Evolutionary conservation across 805 yeast genomes (phyloP).

Genomic region (Metschnikowia kofuensis): DNA sequence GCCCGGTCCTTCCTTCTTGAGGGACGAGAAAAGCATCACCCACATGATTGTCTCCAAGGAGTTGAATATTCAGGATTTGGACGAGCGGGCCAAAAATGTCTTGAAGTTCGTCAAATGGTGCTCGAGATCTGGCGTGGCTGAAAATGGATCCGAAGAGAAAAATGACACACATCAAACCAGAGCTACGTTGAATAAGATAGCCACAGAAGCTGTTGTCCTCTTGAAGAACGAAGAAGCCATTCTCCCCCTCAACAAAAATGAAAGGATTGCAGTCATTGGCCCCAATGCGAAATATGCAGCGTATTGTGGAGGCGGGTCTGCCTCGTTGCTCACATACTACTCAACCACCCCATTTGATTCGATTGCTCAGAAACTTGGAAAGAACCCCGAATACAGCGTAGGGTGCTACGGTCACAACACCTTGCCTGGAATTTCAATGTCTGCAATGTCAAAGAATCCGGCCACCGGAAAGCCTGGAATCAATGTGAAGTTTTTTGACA

Average conservation of each 20-base stretch:
- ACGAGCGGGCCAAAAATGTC: constrained; percentile 27
- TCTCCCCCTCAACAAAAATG: constrained; percentile 43
- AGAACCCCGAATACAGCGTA: no score
- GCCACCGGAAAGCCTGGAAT: no score
- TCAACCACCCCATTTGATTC: no score
- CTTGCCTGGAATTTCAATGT: no score
- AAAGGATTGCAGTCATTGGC: no score
- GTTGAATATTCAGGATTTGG: constrained; percentile 23
- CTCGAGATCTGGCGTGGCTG: constrained; percentile 20
- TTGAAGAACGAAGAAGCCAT: constrained; percentile 49
- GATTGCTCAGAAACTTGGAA: no score
- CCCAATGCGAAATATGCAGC: no score
- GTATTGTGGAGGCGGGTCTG: no score
- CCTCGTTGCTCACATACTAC: no score
- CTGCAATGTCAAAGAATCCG: no score
- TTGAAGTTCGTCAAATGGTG: constrained; percentile 27
- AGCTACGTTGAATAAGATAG: constrained; percentile 19
- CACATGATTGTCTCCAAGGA: constrained; percentile 28
- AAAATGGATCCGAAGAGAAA: constrained; percentile 21
- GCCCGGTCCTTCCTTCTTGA: constrained; percentile 32
- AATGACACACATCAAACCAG: constrained; percentile 27
- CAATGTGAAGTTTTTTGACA: no score
- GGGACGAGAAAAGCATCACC: constrained; percentile 16
- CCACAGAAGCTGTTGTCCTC: constrained; percentile 50
- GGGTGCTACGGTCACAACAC: no score